Base-by-base conservation (phyloP, 345 rosid species). In the Chamaenerion angustifolium region DNA sequence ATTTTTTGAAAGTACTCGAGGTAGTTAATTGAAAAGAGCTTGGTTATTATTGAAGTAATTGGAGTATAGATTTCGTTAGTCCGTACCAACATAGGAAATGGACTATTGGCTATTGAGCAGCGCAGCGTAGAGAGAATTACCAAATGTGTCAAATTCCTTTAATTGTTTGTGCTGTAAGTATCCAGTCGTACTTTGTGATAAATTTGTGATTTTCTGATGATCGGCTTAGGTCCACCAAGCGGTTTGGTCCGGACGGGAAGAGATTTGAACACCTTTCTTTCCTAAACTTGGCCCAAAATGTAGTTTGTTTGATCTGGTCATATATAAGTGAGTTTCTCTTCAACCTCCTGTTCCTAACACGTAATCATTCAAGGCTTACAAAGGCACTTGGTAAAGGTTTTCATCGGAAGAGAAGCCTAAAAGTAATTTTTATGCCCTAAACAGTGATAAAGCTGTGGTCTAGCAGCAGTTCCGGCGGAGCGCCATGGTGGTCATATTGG, bases 401-500 rank as follows among this genome's bases (percentile, higher is more conserved):
- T 31, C 37, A 31, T 31, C 8, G 7, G 37, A 23, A 48, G 42
- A 54, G 48, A n/a, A 27, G 25, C 10, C n/a, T 12, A 25, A 21
- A 43, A n/a, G 11, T 42, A 48, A 50, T 44, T 52, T 16, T 14
- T 42, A 46, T 51, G 49, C 17, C 10, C 14, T 51, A 51, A 16
- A 2, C 61, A 92, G 96, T 92, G 98, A 71, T 84, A 40, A 92
- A 76, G 77, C 68, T 92, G n/a, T 92, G 96, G 96, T 83, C 92
- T 8, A 72, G 72, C 16, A 58, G 68, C 0, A 61, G 79, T 43
- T 37, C 55, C 1, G 81, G 85, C 8, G 95, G 95, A 50, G 96
- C 98, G 18, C 95, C 96, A 16, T 80, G 85, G 90, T 80, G 96
- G 96, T 65, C 87, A 0, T 92, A 80, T 52, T 92, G 96, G 98